Base-by-base conservation (phyloP, 2,329 filamentous ascomycete genomes). In the Botrytis elliptica region DNA sequence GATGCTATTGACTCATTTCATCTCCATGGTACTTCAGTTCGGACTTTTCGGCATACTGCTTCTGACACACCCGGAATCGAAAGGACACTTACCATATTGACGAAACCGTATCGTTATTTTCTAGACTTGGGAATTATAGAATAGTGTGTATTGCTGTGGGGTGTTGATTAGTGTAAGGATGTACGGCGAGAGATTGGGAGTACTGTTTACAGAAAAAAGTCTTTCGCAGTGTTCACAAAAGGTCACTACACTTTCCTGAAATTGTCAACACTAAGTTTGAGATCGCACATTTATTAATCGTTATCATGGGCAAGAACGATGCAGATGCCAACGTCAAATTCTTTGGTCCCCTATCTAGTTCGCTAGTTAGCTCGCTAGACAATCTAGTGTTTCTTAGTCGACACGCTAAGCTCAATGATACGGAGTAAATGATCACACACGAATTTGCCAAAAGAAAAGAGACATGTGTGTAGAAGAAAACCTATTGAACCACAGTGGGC, bases 311-410 rank as follows among this genome's bases (percentile, higher is more conserved):
- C 4, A 62, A 40, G 59, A 25, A 62, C 59, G 6, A 62, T 25
- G 36, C 38, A 42, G 9, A n/a, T 29, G 5, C 25, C 16, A 20
- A 42, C 16, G 25, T 10, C 16, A 29, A 12, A 12, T 29, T 18
- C 8, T 64, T 29, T 22, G 18, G 38, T 25, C 62, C 62, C 60
- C 25, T 64, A 64, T 42, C 16, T 64, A 29, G 16, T 64, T 64
- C 62, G 38, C 38, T 64, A 64, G 62, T 64, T n/a, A 12, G 38
- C 25, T 64, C 62, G 62, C 38, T 64, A 64, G 62, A 44, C 9
- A 0, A 29, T 8, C 20, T 44, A 29, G 38, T 44, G 62, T 29
- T 20, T 29, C 60, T 42, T 44, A 20, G 38, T 64, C 62, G 29
- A 64, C 4, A n/a, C 38, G 38, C 62, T 29, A 64, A 64, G 62